Conservation (phyloP, 78 protist species). For the Dictyostelium firmibasis region DNA sequence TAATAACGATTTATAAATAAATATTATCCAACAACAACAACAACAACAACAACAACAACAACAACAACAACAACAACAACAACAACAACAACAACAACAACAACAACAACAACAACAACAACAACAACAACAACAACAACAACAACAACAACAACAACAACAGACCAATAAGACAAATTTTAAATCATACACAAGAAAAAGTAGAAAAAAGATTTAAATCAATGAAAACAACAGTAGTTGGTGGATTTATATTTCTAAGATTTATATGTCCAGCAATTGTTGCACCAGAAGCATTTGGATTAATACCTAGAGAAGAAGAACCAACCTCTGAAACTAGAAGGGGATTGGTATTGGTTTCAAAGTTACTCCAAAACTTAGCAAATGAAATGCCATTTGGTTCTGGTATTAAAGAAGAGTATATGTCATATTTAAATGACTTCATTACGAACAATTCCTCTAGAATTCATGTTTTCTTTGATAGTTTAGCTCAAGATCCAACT, state of each 20-base stretch:
- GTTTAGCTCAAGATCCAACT: conserved; percentile 16
- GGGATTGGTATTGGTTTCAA: conserved; percentile 53
- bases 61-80: too few species aligned
- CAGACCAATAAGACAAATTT: conserved; percentile 41
- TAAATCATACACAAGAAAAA: conserved; percentile 50
- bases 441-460: conserved; percentile 10
- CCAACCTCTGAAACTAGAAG: conserved; percentile 53
- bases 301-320: conserved; percentile 16
- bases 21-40: too few species aligned
- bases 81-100: too few species aligned
- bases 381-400: conserved; percentile 72
- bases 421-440: conserved; percentile 37
- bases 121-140: too few species aligned
- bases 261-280: conserved; percentile 75
- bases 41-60: too few species aligned
- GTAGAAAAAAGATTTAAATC: conserved; percentile 44
- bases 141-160: too few species aligned
- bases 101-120: too few species aligned
- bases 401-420: conserved; percentile 64
- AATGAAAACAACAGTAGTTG: conserved; percentile 69
- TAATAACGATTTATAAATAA: too few species aligned
- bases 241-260: conserved; percentile 58
- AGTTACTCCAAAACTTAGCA: conserved; percentile 49
- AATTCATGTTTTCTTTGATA: conserved; percentile 52
- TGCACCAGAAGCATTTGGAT: conserved; percentile 74